Conservation (phyloP, 768 basidiomycete genomes). For the Roridomyces roridus region DNA sequence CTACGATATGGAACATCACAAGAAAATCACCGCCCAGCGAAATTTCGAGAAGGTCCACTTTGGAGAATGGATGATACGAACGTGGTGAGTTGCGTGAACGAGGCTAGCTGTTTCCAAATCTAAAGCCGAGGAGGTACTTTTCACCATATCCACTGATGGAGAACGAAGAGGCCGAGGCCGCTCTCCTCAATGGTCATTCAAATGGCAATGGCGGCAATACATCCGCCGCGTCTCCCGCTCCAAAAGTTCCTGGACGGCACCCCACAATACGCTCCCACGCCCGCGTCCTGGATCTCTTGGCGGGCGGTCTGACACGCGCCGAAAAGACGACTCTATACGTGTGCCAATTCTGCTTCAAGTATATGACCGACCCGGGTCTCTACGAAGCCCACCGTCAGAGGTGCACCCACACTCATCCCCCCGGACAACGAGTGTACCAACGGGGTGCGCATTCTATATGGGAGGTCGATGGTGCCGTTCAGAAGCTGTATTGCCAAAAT, state of each 20-base stretch:
- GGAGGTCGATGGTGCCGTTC: conserved; percentile 91
- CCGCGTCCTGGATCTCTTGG: conserved; percentile 76
- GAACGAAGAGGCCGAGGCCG: conserved; percentile 60
- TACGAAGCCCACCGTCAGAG: conserved; percentile 77
- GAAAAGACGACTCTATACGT: conserved; percentile 75
- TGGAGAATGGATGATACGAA: conserved; percentile 85
- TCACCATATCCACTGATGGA: conserved; percentile 89
- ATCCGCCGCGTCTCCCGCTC: conserved; percentile 28
- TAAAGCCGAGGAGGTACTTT: conserved; percentile 71
- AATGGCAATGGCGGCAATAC: conserved; percentile 22
- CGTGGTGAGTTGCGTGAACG: conserved; percentile 64
- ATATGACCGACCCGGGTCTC: conserved; percentile 76
- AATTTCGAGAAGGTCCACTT: conserved; percentile 91
- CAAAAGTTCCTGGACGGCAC: conserved; percentile 55
- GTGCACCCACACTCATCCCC: conserved; percentile 76
- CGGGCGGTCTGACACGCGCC: conserved; percentile 62
- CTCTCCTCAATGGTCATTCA: conserved; percentile 23
- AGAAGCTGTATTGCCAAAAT: conserved; percentile 97
- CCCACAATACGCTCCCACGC: conserved; percentile 65
- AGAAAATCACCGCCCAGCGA: conserved; percentile 68
- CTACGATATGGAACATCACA: conserved; percentile 70
- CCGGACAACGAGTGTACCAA: conserved; percentile 90
- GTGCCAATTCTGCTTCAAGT: conserved; percentile 96
- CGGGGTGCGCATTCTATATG: conserved; percentile 89
- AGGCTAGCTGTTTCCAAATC: not conserved